Conservation (phyloP, 805 yeast species). For the Vanderwaltozyma tropicalis region DNA sequence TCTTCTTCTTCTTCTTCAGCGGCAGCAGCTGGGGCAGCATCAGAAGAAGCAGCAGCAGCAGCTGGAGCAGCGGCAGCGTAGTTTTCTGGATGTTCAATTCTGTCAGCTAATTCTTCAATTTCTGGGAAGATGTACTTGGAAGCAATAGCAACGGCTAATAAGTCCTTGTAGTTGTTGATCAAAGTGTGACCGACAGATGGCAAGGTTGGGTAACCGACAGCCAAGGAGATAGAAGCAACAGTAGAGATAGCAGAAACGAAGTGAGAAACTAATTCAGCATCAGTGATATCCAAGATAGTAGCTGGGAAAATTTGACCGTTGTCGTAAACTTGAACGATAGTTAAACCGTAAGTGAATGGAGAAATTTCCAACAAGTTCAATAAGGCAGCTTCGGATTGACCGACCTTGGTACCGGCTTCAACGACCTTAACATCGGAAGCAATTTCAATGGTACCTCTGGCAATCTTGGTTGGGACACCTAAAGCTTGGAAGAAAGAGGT, state of each 20-base stretch:
- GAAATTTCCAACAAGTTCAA: slow-evolving; percentile 99
- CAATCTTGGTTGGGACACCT: slow-evolving; percentile 99
- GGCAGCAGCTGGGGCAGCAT: slow-evolving; percentile 57
- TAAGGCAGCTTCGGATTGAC: slow-evolving; percentile 98
- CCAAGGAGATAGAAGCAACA: slow-evolving; percentile 94
- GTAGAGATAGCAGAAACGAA: slow-evolving; percentile 84
- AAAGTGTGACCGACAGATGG: slow-evolving; percentile 98
- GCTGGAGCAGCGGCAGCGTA: slow-evolving; percentile 99
- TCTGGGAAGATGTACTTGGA: slow-evolving; percentile 99
- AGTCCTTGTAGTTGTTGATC: slow-evolving; percentile 98
- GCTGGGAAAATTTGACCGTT: slow-evolving; percentile 98
- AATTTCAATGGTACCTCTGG: slow-evolving; percentile 99
- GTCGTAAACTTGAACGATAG: slow-evolving; percentile 94
- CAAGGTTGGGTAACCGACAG: slow-evolving; percentile 97
- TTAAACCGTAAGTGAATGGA: slow-evolving; percentile 98
- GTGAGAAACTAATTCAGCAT: slow-evolving; percentile 88
- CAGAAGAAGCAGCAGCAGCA: slow-evolving; percentile 68
- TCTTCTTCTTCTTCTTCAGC: slow-evolving; percentile 63
- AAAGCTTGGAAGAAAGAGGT: slow-evolving; percentile 99
- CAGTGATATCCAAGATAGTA: slow-evolving; percentile 94
- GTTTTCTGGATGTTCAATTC: slow-evolving; percentile 99
- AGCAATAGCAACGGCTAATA: slow-evolving; percentile 95
- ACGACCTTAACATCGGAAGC: slow-evolving; percentile 95
- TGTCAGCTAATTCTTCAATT: slow-evolving; percentile 97
- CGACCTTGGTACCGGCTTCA: slow-evolving; percentile 76